Evolutionary conservation across 345 rosid genomes (phyloP), one percentile per base, ranked within the genome.

Genomic region (Brassica nigra): DNA sequence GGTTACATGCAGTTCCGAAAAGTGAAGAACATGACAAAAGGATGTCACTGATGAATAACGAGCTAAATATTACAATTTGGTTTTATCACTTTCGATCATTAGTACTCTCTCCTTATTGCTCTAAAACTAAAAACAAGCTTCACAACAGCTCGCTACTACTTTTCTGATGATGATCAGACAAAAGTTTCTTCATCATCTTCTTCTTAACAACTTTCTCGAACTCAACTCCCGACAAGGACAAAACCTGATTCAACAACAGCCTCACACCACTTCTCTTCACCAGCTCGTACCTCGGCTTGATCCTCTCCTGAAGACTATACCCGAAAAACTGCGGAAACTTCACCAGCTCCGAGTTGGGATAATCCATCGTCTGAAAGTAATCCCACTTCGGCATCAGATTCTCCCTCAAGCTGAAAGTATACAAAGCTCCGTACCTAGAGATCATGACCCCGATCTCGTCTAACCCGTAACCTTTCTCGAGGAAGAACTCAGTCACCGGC

Each of bases 271-370:
- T 63, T 74, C 86, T 88, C 89, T 86, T 85, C 62, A 94, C 90
- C 31, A 72, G 78, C 73, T 90, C 94, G 66, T 86, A 86, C 69
- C 98, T 84, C 11, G 98, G 97, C 83, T 90, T 94, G 76, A 94
- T 90, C 87, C 97, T 88, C 66, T 82, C 90, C 54, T 86, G 90
- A 79, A 94, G 85, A 76, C 94, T 94, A 69, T 92, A 94, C 62
- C 98, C 96, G 11, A 94, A 94, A 86, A 87, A 94, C 77, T 94
- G 94, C 31, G 97, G 98, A 66, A 92, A 92, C 78, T 92, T 92
- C 28, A 92, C 89, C 1, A 94, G 95, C 82, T 92, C 97, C 2
- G 89, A 80, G 18, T 76, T 89, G 1, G 91, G 81, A 83, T 90
- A 94, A 71, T 89, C 97, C 97, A 89, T 90, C 36, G 91, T 92